These are phyloP conservation scores for Candida tetrigidarum DNA, from an alignment of 1,139 yeast species.

Conservation along the genomic window DNA sequence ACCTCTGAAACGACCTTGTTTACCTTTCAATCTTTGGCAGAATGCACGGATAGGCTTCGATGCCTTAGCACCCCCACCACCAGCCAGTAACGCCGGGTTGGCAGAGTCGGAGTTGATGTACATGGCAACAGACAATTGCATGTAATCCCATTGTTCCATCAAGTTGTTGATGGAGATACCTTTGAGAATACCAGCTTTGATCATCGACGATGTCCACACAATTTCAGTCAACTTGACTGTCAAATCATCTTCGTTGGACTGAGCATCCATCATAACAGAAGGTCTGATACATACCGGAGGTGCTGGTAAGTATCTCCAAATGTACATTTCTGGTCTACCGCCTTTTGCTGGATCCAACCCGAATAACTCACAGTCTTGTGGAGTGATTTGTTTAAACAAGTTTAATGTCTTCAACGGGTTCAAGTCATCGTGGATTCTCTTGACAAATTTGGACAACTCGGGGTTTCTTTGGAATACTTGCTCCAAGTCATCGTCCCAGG, in stretches of 20 bases:
- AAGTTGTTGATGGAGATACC: conserved; percentile 91
- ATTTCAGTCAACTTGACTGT: conserved; percentile 96
- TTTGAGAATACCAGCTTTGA: conserved; percentile 92
- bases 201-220: conserved; percentile 93
- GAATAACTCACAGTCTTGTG: conserved; percentile 88
- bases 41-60: conserved; percentile 93
- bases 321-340: conserved; percentile 95
- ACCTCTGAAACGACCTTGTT: conserved; percentile 99
- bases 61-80: conserved; percentile 56
- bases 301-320: conserved; percentile 97
- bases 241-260: conserved; percentile 95
- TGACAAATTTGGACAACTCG: conserved; percentile 85
- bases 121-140: conserved; percentile 95
- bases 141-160: conserved; percentile 99
- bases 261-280: conserved; percentile 92
- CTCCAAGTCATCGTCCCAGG: conserved; percentile 87
- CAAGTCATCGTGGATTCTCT: conserved; percentile 89
- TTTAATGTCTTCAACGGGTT: conserved; percentile 91
- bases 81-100: conserved; percentile 71
- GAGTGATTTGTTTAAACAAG: conserved; percentile 81
- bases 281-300: conserved; percentile 99
- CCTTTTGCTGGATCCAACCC: conserved; percentile 89
- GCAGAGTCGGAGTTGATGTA: conserved; percentile 96
- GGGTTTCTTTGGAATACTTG: conserved; percentile 74
- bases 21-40: conserved; percentile 97